These are phyloP conservation scores for Salvia miltiorrhiza DNA, from an alignment of 257 asterid species.

Conservation along the genomic window DNA sequence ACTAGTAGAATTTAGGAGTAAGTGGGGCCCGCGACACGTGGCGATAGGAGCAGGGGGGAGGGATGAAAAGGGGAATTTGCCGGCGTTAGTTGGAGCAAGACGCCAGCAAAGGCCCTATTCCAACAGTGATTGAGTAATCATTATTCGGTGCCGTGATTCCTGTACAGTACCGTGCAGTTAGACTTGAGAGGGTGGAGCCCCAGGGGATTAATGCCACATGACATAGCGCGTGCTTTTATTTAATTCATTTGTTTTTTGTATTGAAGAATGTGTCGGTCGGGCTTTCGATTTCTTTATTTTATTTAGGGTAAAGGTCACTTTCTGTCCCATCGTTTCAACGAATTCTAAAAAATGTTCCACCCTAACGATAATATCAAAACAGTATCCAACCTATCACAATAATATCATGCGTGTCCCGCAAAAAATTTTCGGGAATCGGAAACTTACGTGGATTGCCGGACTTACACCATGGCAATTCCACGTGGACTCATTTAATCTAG, in stretches of 20 bases:
- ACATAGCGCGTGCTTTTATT: constrained; percentile 9
- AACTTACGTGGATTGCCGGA: too few relatives aligned
- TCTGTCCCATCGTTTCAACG: too few relatives aligned
- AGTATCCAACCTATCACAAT: too few relatives aligned
- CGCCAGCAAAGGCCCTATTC: constrained; percentile 6
- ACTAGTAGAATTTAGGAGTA: neutral
- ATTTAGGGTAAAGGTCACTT: too few relatives aligned
- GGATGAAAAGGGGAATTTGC: constrained; percentile 23
- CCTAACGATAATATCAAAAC: too few relatives aligned
- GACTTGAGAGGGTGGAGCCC: neutral
- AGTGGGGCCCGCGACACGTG: constrained; percentile 52
- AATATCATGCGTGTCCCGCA: too few relatives aligned
- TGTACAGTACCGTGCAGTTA: constrained; percentile 30
- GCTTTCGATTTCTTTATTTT: neutral
- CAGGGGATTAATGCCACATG: neutral
- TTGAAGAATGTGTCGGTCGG: constrained; percentile 14
- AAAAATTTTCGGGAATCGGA: too few relatives aligned
- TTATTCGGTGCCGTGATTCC: constrained; percentile 29
- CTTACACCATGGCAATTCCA: too few relatives aligned
- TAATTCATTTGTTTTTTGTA: neutral
- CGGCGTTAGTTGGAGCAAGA: constrained; percentile 32
- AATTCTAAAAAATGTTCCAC: too few relatives aligned
- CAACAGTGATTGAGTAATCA: constrained; percentile 33
- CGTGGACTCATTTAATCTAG: too few relatives aligned
- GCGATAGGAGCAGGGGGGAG: constrained; percentile 1